These are phyloP conservation scores for Excoecaria agallocha DNA, from an alignment of 345 rosid genomes.

Conservation along the genomic window DNA sequence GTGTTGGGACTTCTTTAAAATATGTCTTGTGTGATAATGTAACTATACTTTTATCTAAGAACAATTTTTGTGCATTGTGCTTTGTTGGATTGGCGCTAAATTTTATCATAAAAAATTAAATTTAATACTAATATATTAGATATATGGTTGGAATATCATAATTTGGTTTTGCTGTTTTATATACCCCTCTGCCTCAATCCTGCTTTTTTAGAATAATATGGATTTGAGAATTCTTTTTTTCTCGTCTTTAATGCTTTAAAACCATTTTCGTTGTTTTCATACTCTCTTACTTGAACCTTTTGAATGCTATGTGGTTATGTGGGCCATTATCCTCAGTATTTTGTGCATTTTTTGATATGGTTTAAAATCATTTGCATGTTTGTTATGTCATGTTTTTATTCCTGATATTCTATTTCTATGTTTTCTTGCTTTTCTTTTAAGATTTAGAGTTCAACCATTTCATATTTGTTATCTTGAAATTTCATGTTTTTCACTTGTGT, in stretches of 20 bases:
- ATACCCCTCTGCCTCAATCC: neutral
- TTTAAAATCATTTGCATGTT: no score
- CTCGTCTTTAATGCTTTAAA: no score
- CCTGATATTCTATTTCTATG: no score
- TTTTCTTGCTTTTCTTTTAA: no score
- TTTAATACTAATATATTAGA: neutral
- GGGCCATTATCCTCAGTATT: neutral
- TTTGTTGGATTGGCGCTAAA: neutral
- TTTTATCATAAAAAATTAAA: no score
- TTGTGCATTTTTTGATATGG: neutral
- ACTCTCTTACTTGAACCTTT: neutral
- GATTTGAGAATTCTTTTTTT: neutral
- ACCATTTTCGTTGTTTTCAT: neutral
- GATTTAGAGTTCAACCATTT: no score
- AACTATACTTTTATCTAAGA: neutral
- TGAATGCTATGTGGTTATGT: neutral
- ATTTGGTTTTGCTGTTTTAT: neutral
- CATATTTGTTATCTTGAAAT: no score
- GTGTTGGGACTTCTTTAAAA: neutral
- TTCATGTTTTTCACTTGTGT: no score
- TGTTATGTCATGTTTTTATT: no score
- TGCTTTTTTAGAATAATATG: neutral
- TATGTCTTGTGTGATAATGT: neutral
- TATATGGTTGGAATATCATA: slow-evolving; percentile 5
- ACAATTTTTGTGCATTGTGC: neutral